These are phyloP conservation scores for Hypocreales sp. DNA, from an alignment of 2,329 filamentous ascomycete genomes.

Conservation along the genomic window DNA sequence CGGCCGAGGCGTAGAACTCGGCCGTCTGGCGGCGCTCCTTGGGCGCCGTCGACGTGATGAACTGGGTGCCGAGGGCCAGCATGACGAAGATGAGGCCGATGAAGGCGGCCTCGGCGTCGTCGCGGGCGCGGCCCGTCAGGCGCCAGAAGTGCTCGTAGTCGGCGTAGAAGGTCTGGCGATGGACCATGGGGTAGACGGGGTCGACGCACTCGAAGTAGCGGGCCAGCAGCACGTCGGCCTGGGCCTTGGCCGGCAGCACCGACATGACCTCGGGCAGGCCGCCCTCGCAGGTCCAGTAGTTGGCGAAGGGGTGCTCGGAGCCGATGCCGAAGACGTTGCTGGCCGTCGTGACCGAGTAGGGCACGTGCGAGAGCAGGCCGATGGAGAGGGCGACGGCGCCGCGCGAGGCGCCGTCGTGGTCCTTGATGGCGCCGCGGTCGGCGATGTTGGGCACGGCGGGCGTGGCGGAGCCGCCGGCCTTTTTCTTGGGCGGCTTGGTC, in stretches of 20 bases:
- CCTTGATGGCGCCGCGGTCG: conserved; percentile 32
- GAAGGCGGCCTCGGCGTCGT: conserved; percentile 48
- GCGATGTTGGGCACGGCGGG: conserved; percentile 37
- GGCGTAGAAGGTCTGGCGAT: conserved; percentile 58
- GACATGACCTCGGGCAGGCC: conserved; percentile 61
- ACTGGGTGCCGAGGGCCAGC: conserved; percentile 65
- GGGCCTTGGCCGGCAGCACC: conserved; percentile 59
- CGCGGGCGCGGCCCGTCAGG: conserved; percentile 38
- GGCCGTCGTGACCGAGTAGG: conserved; percentile 53
- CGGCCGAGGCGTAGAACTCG: conserved; percentile 68
- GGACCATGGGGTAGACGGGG: conserved; percentile 68
- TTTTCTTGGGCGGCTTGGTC: conserved; percentile 42
- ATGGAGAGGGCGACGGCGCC: conserved; percentile 39
- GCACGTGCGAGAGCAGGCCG: conserved; percentile 55
- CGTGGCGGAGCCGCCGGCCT: conserved; percentile 20
- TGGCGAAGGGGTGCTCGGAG: conserved; percentile 64
- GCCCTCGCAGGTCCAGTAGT: conserved; percentile 72
- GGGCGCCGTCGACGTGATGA: conserved; percentile 43
- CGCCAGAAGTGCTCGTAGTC: conserved; percentile 72
- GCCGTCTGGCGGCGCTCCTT: conserved; percentile 57
- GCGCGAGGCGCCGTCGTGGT: conserved; percentile 27
- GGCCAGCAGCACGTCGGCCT: conserved; percentile 53
- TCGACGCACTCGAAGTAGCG: conserved; percentile 59
- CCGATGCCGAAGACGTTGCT: conserved; percentile 73
- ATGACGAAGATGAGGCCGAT: conserved; percentile 63